phyloP scores from a whole-genome alignment of 148 eudicot species.

The Hydrangea macrophylla region DNA sequence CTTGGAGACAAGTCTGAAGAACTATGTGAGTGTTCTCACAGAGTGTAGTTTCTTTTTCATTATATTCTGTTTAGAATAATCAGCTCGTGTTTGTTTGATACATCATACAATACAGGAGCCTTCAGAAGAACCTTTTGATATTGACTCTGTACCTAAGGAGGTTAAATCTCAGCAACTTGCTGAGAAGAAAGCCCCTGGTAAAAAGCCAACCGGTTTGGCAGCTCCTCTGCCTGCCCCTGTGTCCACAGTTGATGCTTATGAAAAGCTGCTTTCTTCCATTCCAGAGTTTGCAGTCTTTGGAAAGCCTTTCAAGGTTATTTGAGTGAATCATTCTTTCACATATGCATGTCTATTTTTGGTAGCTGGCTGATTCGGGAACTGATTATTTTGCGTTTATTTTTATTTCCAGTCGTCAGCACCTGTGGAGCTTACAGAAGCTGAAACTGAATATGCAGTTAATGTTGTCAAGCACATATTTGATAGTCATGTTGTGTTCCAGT shows the following conservation, averaged over 20 bases:
- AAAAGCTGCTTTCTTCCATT: constrained; percentile 73
- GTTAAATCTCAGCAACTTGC: constrained; percentile 86
- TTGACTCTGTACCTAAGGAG: constrained; percentile 82
- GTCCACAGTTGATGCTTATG: constrained; percentile 74
- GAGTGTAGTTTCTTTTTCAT: background rate
- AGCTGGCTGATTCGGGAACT: background rate
- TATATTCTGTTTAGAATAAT: constrained; percentile 7
- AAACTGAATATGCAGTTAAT: constrained; percentile 95
- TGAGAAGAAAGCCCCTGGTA: constrained; percentile 86
- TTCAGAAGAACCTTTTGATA: constrained; percentile 83
- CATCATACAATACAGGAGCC: constrained; percentile 46
- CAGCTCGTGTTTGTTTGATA: constrained; percentile 10
- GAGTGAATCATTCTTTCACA: background rate
- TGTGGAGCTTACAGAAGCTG: constrained; percentile 95
- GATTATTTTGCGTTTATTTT: constrained; percentile 12
- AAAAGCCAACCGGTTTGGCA: constrained; percentile 83
- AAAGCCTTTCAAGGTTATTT: constrained; percentile 82
- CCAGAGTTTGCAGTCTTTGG: constrained; percentile 84
- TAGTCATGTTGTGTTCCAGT: constrained; percentile 87
- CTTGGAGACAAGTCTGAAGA: constrained; percentile 88
- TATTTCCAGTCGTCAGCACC: constrained; percentile 76
- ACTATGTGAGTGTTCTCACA: constrained; percentile 54
- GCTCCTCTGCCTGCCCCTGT: constrained; percentile 67
- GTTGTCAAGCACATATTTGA: constrained; percentile 89
- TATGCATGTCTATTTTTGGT: background rate